A percentile compares a stretch with the other conserved stretches of the same genome.
Evolutionary conservation across 2,329 filamentous ascomycete genomes (phyloP).

Genomic region (Trichoderma asperellum): DNA sequence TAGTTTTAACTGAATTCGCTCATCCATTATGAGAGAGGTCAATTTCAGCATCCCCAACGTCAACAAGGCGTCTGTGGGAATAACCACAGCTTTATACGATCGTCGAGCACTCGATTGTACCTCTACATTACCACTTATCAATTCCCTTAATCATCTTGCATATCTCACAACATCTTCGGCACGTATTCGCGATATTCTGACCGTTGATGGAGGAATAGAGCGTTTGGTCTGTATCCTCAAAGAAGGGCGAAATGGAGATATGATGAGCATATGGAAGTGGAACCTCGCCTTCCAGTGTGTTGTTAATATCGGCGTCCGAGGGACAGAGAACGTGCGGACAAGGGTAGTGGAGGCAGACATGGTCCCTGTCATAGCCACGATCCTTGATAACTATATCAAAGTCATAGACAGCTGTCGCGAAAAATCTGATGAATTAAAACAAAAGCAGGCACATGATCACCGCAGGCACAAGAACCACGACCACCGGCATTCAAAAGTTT

Average conservation of each 20-base stretch:
- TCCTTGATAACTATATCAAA: constrained; percentile 97
- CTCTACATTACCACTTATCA: constrained; percentile 95
- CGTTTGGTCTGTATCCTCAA: constrained; percentile 96
- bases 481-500: constrained; percentile 52
- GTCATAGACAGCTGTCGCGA: constrained; percentile 91
- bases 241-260: constrained; percentile 92
- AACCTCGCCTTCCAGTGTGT: constrained; percentile 98
- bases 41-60: constrained; percentile 99
- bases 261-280: constrained; percentile 99
- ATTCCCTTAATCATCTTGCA: constrained; percentile 97
- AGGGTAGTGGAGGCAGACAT: constrained; percentile 98
- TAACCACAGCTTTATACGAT: constrained; percentile 97
- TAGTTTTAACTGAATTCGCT: constrained; percentile 21
- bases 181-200: constrained; percentile 95
- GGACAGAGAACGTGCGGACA: constrained; percentile 91
- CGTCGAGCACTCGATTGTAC: constrained; percentile 97
- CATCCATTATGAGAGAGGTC: constrained; percentile 89
- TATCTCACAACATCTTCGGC: constrained; percentile 98
- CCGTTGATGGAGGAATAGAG: constrained; percentile 98
- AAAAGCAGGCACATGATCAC: constrained; percentile 64
- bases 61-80: constrained; percentile 98
- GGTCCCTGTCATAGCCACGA: constrained; percentile 97
- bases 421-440: constrained; percentile 80
- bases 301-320: constrained; percentile 96
- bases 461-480: constrained; percentile 56